Base-by-base conservation (phyloP, 2,329 filamentous ascomycete species). In the Penicillium occitanis region DNA sequence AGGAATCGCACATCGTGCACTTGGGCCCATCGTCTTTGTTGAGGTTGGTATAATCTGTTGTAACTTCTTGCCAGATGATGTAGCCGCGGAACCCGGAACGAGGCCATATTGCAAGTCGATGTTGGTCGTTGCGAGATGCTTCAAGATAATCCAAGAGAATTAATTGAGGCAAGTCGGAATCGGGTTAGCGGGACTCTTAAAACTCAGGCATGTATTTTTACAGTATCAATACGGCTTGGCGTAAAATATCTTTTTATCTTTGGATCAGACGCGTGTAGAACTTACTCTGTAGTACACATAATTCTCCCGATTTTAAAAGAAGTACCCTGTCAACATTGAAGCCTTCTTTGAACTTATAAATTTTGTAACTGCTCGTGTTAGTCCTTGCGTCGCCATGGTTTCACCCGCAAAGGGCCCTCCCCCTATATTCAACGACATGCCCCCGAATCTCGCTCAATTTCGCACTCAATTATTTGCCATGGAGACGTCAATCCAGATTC, bases 1-100 rank as follows among this genome's bases (percentile, higher is more conserved):
- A 97, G 86, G 83, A 94, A 96, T 70, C 93, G 92, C 58, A 96
- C 89, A 78, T 97, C 92, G 78, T 96, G 92, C 35, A 97, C 93
- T 73, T 92, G 92, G 1, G 94, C 94, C 90, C 92, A 96, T 76
- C 93, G 88, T 65, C 90, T 87, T 78, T 97, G 94, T 63, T 76
- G 73, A n/a, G 74, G 73, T 59, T 74, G 69, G 7, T 78, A 73
- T 17, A 72, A 35, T 7, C 44, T 72, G 4, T 70, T 70, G 6
- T 70, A 71, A 17, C 68, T 70, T 40, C 75, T 73, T 11, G 79
- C 64, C 37, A 86, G 71, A 67, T 83, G 79, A 46, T 85, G 85
- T 46, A 88, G 77, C 28, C 80, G 76, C 58, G 81, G 80, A 37
- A 81, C 75, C 70, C 83, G 79, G 51, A 84, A 72, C 44, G 81